Conservation (phyloP, 2,329 filamentous ascomycete species). For the Emericellopsis atlantica region DNA sequence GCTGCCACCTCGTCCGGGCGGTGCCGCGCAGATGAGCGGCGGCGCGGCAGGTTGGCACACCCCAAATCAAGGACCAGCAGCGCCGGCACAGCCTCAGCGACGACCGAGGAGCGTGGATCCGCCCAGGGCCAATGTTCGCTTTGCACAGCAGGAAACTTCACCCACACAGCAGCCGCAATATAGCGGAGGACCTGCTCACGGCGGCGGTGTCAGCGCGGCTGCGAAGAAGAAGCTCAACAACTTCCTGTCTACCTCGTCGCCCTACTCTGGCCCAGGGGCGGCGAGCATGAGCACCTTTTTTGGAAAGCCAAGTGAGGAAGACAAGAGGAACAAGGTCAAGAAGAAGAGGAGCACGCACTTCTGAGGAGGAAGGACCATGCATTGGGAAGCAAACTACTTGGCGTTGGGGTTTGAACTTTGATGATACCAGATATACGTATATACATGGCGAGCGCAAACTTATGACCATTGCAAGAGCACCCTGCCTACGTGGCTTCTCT, state of each 20-base stretch:
- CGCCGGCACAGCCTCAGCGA: constrained; percentile 19
- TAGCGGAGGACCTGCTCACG: constrained; percentile 9
- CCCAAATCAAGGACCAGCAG: constrained; percentile 8
- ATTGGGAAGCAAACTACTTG: too few species aligned
- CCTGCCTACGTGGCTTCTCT: too few species aligned
- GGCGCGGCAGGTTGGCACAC: constrained; percentile 4
- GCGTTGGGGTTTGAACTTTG: too few species aligned
- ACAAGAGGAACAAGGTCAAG: constrained; percentile 25
- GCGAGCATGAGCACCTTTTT: constrained; percentile 33
- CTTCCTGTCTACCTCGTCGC: constrained; percentile 12
- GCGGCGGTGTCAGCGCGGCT: background rate
- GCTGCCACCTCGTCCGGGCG: constrained; percentile 17
- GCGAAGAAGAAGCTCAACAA: constrained; percentile 14
- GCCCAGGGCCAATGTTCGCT: constrained; percentile 1
- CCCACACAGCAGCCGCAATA: constrained; percentile 9
- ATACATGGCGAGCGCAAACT: too few species aligned
- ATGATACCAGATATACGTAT: too few species aligned
- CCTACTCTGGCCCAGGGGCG: constrained; percentile 24
- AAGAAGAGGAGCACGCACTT: constrained; percentile 38
- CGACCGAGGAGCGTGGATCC: constrained; percentile 37
- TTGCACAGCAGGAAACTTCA: background rate
- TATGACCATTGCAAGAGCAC: too few species aligned
- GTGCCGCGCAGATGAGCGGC: constrained; percentile 4
- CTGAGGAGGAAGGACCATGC: constrained; percentile 7
- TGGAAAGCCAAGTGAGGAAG: constrained; percentile 14